phyloP scores from a whole-genome alignment of 2,329 filamentous ascomycete species.

The Penicillium sp. region DNA sequence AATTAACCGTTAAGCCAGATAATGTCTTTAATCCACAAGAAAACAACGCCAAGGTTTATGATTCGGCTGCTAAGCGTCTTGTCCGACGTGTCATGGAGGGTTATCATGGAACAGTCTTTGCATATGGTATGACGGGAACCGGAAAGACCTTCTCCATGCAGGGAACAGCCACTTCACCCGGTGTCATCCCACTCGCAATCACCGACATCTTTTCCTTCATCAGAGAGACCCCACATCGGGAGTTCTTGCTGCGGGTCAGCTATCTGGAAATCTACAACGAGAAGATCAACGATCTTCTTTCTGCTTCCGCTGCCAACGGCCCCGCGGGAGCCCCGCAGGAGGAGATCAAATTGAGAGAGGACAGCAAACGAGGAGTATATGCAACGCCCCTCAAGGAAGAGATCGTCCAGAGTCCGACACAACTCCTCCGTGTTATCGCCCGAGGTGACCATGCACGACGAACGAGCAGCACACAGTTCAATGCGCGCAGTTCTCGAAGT shows the following conservation, averaged over 20 bases:
- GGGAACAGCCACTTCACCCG: constrained; percentile 89
- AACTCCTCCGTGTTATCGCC: constrained; percentile 90
- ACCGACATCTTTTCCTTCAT: constrained; percentile 99
- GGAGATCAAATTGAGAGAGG: constrained; percentile 95
- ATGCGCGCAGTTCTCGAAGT: constrained; percentile 91
- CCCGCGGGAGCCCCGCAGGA: constrained; percentile 64
- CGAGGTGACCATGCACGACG: constrained; percentile 86
- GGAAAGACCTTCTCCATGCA: constrained; percentile 99
- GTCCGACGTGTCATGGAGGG: constrained; percentile 98
- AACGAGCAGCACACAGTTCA: constrained; percentile 95
- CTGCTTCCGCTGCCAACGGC: constrained; percentile 62
- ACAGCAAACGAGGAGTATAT: constrained; percentile 94
- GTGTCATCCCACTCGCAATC: constrained; percentile 94
- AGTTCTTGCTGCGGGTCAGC: constrained; percentile 92
- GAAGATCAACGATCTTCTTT: constrained; percentile 89
- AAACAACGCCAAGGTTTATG: constrained; percentile 92
- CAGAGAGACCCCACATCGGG: constrained; percentile 87
- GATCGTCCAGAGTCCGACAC: constrained; percentile 96
- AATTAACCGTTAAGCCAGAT: constrained; percentile 54
- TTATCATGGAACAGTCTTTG: constrained; percentile 96
- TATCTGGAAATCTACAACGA: constrained; percentile 99
- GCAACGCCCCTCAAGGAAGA: constrained; percentile 95
- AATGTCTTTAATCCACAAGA: constrained; percentile 95
- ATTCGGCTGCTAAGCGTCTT: constrained; percentile 86
- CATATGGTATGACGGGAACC: constrained; percentile 98